Evolutionary conservation across 1,284 basidiomycete species (phyloP), one percentile per base, ranked within the genome.

Genomic region (Moniliella sp.): DNA sequence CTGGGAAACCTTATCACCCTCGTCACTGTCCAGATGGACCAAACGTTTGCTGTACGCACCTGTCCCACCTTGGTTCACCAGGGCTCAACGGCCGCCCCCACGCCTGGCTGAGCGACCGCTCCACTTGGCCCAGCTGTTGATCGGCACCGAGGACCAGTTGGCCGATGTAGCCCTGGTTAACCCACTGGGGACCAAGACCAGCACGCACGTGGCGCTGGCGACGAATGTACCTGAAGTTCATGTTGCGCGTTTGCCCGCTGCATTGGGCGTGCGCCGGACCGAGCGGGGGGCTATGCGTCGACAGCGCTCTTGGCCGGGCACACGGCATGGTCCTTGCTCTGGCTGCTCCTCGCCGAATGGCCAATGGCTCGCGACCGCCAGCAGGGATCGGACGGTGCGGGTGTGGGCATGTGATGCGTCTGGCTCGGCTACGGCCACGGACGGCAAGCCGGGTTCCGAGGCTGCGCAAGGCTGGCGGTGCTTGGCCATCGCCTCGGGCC

Each of bases 61-160:
- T 23, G 21, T 23, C 21, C 21, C n/a, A 79, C 76, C 2, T 23
- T 23, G 21, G n/a, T n/a, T n/a, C n/a, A n/a, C n/a, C n/a, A n/a
- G n/a, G n/a, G n/a, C n/a, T n/a, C 79, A 76, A 2, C n/a, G 7
- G 21, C 21, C n/a, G 63, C 84, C 5, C 61, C 66, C n/a, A n/a
- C n/a, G n/a, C n/a, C 21, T 23, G 63, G 84, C 5, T 61, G n/a
- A n/a, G n/a, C n/a, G n/a, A n/a, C 66, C 4, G 69, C 71, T 0
- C 68, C 69, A 28, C 62, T 78, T 17, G 65, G 69, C n/a, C 74
- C 75, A n/a, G 12, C 86, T 93, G 49, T 64, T 97, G 40, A 75
- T 97, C 40, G 91, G 91, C 0, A 97, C 78, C 69, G 94, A 97
- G 61, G 91, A 97, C 62, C 86, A 97, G 61, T 84, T 97, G 46